A percentile compares a stretch with the other conserved stretches of the same genome.
Conservation (phyloP, 768 basidiomycete species). For the Rhizopogon rudus region DNA sequence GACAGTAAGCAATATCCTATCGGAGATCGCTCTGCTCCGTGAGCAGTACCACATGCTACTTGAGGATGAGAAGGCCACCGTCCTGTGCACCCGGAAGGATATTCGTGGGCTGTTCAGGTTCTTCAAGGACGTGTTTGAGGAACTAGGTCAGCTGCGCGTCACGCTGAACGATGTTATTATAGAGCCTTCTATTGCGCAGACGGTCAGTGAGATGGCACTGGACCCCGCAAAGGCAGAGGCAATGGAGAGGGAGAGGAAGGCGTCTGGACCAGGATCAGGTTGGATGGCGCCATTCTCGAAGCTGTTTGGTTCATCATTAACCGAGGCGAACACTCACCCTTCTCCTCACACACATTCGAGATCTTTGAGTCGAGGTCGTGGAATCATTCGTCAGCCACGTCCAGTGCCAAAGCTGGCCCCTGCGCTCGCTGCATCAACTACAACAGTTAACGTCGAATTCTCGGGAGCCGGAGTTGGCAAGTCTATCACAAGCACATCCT, state of each 20-base stretch:
- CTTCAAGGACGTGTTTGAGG: slow-evolving; percentile 77
- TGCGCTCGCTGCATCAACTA: slow-evolving; percentile 81
- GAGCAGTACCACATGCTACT: slow-evolving; percentile 65
- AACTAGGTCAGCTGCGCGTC: slow-evolving; percentile 76
- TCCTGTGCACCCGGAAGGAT: slow-evolving; percentile 70
- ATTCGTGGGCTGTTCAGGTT: slow-evolving; percentile 78
- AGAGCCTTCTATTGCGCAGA: slow-evolving; percentile 72
- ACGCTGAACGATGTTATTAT: slow-evolving; percentile 87
- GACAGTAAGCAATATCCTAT: slow-evolving; percentile 69
- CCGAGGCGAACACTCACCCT: slow-evolving; percentile 12
- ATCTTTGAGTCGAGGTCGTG: slow-evolving; percentile 21
- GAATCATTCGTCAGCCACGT: slow-evolving; percentile 28
- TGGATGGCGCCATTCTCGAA: slow-evolving; percentile 91
- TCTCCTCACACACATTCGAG: slow-evolving; percentile 21
- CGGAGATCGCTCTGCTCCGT: slow-evolving; percentile 68
- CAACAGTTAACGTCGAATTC: slow-evolving; percentile 96
- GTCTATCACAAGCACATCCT: slow-evolving; percentile 42
- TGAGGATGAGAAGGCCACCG: slow-evolving; percentile 68
- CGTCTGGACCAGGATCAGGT: slow-evolving; percentile 35
- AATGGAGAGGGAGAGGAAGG: slow-evolving; percentile 27
- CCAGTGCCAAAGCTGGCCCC: slow-evolving; percentile 78
- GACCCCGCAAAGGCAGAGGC: slow-evolving; percentile 49
- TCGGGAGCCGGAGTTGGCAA: slow-evolving; percentile 64
- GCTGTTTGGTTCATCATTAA: slow-evolving; percentile 49
- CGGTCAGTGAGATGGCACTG: slow-evolving; percentile 67